Base-by-base conservation (phyloP, 768 basidiomycete genomes). In the Xerocomus brunneocitrinus region DNA sequence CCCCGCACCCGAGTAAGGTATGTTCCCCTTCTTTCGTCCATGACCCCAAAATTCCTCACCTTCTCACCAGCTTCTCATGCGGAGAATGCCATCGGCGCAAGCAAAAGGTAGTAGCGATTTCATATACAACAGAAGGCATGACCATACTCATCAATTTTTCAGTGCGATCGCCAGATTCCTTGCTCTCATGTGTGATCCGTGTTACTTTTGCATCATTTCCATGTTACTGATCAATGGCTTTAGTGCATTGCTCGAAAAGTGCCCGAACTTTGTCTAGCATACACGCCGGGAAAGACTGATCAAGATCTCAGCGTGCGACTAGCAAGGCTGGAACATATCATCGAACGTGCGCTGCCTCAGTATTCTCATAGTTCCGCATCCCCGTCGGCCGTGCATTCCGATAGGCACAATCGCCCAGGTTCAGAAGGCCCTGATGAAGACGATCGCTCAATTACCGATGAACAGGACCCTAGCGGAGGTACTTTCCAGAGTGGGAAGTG, bases 81-180 rank as follows among this genome's bases (percentile, higher is more conserved):
- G 87, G 87, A 16, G 90, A 93, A 73, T 92, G 91, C 58, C 91
- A 92, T 73, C 81, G 90, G 22, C 76, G 90, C 56, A 93, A 93
- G 67, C 90, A 93, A 71, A 91, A 91, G 79, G 89, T 87, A 52
- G 8, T 53, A 44, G 24, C 35, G 24, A 27, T 34, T 50, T 46
- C 28, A 35, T 57, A 30, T 58, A 14, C 45, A 59, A 62, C 54
- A 59, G 51, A 50, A 46, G 44, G 30, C 43, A 36, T 42, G 19
- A 42, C 30, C 43, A 38, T 44, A 25, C 67, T 70, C 5, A 69
- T 49, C 27, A 34, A n/a, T 57, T 45, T 50, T 9, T 46, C 40
- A 92, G 88, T 93, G 90, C 73, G 88, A 93, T 70, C 81, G 90
- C 55, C 89, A 91, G 72, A 71, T 87, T 52, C 89, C 89, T 24